Conservation (phyloP, 345 rosid genomes). For the Hevea brasiliensis region DNA sequence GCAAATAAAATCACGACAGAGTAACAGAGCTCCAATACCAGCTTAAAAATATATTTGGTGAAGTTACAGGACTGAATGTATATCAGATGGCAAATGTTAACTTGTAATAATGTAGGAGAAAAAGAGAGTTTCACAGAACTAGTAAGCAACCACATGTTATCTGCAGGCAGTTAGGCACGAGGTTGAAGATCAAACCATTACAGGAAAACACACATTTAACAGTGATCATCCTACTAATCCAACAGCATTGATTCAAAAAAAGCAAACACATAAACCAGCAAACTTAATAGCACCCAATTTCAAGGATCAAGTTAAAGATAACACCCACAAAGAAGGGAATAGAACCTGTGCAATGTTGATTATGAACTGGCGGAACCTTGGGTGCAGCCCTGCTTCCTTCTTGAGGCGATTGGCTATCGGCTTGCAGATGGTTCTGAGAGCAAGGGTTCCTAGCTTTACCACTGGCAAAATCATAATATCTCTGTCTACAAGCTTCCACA, state of each 20-base stretch:
- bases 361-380: constrained; percentile 69
- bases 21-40: background rate
- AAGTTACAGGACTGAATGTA: background rate
- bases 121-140: no score
- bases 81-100: background rate
- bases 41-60: background rate
- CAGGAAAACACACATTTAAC: background rate
- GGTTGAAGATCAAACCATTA: background rate
- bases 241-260: background rate
- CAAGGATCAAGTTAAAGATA: background rate
- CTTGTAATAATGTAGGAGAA: background rate
- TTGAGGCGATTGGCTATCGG: constrained; percentile 84
- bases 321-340: no score
- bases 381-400: constrained; percentile 65
- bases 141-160: no score
- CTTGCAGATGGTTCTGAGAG: constrained; percentile 65
- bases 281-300: background rate
- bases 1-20: background rate
- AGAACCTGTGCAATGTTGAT: constrained; percentile 79
- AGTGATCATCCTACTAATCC: background rate
- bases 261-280: no score
- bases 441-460: constrained; percentile 76
- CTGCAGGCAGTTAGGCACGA: background rate
- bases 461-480: constrained; percentile 51
- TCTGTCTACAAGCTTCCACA: background rate